These are phyloP conservation scores for Neostapfia colusana DNA, from an alignment of 176 grass and related monocot genomes.

Conservation along the genomic window DNA sequence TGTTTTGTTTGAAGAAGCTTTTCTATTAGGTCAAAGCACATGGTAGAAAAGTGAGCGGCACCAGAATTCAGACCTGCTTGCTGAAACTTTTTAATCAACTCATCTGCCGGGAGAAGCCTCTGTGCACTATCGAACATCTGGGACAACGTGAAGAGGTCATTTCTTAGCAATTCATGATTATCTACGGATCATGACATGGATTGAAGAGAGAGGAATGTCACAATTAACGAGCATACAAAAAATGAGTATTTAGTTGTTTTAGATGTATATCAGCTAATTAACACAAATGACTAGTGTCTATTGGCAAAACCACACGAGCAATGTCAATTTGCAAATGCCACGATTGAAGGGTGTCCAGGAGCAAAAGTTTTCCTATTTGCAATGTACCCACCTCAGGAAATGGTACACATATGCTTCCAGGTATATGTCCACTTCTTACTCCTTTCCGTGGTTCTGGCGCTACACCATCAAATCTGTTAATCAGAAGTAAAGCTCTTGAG, in stretches of 20 bases:
- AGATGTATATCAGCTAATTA: too few species aligned
- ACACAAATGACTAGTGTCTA: too few species aligned
- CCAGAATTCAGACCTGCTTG: conserved; percentile 58
- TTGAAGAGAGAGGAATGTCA: background rate
- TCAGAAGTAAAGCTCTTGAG: background rate
- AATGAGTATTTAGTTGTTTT: too few species aligned
- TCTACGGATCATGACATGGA: conserved; percentile 28
- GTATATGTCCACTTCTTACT: conserved; percentile 88
- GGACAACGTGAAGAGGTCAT: conserved; percentile 1
- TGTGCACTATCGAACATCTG: conserved; percentile 81
- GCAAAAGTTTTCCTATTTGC: background rate
- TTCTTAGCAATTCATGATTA: conserved; percentile 32
- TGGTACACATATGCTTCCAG: conserved; percentile 74
- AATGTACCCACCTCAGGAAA: conserved; percentile 59
- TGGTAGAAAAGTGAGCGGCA: conserved; percentile 10
- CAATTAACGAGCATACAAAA: too few species aligned
- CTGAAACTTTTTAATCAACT: conserved; percentile 63
- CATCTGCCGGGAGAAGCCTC: conserved; percentile 60
- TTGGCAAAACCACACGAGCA: too few species aligned
- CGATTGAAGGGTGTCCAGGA: too few species aligned
- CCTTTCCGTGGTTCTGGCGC: conserved; percentile 84
- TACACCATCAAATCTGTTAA: conserved; percentile 83
- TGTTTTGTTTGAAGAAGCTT: background rate
- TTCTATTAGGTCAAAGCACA: conserved; percentile 1
- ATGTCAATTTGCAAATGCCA: too few species aligned